Evolutionary conservation across 192 early-diverging fungal species (phyloP).

Genomic region (Kappamyces sp.): DNA sequence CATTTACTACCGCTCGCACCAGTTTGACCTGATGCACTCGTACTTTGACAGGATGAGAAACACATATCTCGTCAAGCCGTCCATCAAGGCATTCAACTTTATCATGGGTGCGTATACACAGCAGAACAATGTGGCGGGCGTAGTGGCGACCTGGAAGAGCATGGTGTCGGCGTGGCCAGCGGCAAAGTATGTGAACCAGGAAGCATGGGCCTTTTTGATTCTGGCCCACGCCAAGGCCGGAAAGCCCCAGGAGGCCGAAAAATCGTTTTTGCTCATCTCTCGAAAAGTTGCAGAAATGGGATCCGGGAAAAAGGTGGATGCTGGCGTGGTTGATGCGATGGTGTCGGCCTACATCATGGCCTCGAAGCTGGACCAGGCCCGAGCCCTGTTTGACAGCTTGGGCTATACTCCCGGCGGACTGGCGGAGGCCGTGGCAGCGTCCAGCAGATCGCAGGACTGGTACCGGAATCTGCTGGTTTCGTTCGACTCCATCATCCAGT

Average conservation of each 20-base stretch:
- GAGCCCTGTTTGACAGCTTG: slow-evolving; percentile 6
- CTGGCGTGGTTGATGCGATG: slow-evolving; percentile 18
- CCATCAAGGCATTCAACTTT: slow-evolving; percentile 16
- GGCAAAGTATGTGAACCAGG: slow-evolving; percentile 17
- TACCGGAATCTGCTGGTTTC: slow-evolving; percentile 6
- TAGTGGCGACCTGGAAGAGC: slow-evolving; percentile 2
- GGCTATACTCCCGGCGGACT: neutral
- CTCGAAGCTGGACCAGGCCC: slow-evolving; percentile 7
- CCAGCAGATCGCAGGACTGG: neutral
- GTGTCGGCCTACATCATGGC: slow-evolving; percentile 18
- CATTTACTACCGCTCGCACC: slow-evolving; percentile 15
- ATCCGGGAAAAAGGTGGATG: slow-evolving; percentile 1
- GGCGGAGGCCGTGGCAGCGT: neutral
- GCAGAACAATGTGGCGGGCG: neutral
- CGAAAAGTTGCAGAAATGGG: neutral
- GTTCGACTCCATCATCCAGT: slow-evolving; percentile 24
- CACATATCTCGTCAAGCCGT: slow-evolving; percentile 14
- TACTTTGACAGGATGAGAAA: slow-evolving; percentile 9
- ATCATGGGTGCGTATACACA: slow-evolving; percentile 20
- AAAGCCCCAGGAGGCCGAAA: slow-evolving; percentile 8
- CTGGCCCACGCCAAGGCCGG: slow-evolving; percentile 14
- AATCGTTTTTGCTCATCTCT: slow-evolving; percentile 8
- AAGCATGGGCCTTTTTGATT: slow-evolving; percentile 27
- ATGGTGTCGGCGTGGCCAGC: slow-evolving; percentile 14
- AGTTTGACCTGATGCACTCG: slow-evolving; percentile 2